Evolutionary conservation across 306 rosid genomes (phyloP).

Genomic region (Sicyos baderoa): DNA sequence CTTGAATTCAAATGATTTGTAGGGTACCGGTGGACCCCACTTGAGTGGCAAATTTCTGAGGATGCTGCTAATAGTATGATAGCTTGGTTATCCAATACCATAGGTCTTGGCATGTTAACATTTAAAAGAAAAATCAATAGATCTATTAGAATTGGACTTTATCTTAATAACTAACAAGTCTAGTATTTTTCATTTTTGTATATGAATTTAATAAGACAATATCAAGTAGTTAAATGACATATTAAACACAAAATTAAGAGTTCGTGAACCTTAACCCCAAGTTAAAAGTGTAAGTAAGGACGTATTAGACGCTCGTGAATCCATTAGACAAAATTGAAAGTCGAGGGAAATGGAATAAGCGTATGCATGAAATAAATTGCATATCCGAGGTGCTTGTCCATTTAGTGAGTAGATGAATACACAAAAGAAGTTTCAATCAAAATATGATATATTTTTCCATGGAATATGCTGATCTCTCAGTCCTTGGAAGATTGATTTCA

Average conservation of each 20-base stretch:
- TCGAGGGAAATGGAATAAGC: background rate
- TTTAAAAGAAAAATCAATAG: no score
- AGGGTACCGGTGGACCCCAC: slow-evolving; percentile 93
- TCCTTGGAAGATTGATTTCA: slow-evolving; percentile 69
- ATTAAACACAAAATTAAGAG: no score
- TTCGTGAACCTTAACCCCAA: no score
- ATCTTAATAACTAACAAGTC: no score
- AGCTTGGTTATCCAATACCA: slow-evolving; percentile 70
- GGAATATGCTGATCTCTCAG: slow-evolving; percentile 39
- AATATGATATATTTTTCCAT: background rate
- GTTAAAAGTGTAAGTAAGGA: no score
- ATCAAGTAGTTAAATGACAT: no score
- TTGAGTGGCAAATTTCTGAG: slow-evolving; percentile 93
- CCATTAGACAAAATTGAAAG: no score
- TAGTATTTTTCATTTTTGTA: no score
- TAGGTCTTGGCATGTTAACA: slow-evolving; percentile 27
- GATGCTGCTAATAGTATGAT: slow-evolving; percentile 67
- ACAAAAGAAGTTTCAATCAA: background rate
- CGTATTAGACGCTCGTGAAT: no score
- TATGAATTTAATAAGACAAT: no score
- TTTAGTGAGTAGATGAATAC: slow-evolving; percentile 24
- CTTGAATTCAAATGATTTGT: background rate
- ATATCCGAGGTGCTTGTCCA: slow-evolving; percentile 48
- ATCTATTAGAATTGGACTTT: background rate
- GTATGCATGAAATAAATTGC: slow-evolving; percentile 14